Evolutionary conservation across 345 rosid genomes (phyloP), one percentile per base, ranked within the genome.

Genomic region (Lepidium aucheri): DNA sequence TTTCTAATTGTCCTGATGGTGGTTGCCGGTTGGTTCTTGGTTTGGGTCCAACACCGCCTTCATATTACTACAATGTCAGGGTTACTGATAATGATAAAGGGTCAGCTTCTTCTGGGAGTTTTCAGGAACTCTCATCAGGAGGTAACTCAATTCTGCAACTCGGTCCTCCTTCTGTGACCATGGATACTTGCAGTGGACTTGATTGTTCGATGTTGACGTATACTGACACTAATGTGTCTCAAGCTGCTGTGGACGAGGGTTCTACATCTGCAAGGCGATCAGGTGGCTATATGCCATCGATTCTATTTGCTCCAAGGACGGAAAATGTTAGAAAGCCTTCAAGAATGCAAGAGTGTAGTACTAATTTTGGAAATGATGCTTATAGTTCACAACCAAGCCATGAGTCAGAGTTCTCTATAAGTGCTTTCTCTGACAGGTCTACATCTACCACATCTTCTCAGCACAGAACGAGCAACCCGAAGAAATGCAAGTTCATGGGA

Each of bases 241-340:
- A 70, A 63, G 33, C 74, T 74, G 60, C 74, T 54, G 84, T 89
- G 32, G 99, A 90, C 7, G 99, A 90, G 65, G 97, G 97, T 52
- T 94, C 99, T 11, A 88, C 99, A 12, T 86, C 97, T 0, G 95
- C 99, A 9, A 94, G 87, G 81, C 88, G 82, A 69, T 88, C 91
- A 24, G 97, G 96, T 70, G 96, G 96, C 45, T 90, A 83, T 71
- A 88, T 94, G 89, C 82, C 89, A 56, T 83, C 92, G 2, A 96
- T 94, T 73, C 87, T 90, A 52, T 80, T 86, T 61, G 92, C 85
- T 68, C 84, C 96, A 44, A 80, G 82, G 67, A 64, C 76, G 41
- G 82, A 76, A 35, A 56, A 35, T 35, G 60, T 51, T 38, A 82
- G 80, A 61, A 66, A 58, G 15, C 67, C 65, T 6, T 51, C 76